A percentile compares a stretch with the other conserved stretches of the same genome.
Conservation (phyloP, 75 land plant genomes). For the Cunninghamia lanceolata region DNA sequence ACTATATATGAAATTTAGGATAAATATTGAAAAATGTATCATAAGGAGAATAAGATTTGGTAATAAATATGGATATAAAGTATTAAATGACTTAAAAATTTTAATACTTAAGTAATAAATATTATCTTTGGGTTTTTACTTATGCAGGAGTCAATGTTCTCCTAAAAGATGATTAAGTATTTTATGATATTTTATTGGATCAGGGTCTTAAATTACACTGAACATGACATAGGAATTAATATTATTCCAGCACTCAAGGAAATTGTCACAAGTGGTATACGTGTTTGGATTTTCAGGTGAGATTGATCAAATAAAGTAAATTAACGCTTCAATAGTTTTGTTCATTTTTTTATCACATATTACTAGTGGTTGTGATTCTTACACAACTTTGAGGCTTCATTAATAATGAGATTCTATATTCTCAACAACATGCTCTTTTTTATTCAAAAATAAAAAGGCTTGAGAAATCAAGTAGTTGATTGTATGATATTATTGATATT, state of each 20-base stretch:
- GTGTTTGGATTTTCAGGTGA: constrained; percentile 93
- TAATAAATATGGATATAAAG: no score
- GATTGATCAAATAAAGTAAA: neutral
- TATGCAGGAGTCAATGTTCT: no score
- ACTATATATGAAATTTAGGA: no score
- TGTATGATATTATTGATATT: no score
- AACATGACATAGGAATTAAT: constrained; percentile 45
- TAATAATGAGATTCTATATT: neutral
- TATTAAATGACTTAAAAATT: no score
- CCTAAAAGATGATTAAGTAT: neutral
- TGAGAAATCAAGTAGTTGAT: no score
- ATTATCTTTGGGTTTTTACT: no score
- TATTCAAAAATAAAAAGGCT: neutral
- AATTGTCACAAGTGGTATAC: constrained; percentile 53
- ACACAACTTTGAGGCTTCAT: neutral
- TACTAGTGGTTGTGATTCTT: neutral
- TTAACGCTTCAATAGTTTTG: neutral
- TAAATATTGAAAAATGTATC: no score
- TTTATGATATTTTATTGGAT: neutral
- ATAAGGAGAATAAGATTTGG: no score
- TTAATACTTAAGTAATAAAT: no score
- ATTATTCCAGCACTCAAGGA: constrained; percentile 72
- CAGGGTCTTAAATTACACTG: constrained; percentile 58
- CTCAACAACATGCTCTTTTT: neutral
- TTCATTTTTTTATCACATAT: neutral